Evolutionary conservation across 495 filamentous ascomycete genomes (phyloP).

Genomic region (Talaromyces trachyspermus): DNA sequence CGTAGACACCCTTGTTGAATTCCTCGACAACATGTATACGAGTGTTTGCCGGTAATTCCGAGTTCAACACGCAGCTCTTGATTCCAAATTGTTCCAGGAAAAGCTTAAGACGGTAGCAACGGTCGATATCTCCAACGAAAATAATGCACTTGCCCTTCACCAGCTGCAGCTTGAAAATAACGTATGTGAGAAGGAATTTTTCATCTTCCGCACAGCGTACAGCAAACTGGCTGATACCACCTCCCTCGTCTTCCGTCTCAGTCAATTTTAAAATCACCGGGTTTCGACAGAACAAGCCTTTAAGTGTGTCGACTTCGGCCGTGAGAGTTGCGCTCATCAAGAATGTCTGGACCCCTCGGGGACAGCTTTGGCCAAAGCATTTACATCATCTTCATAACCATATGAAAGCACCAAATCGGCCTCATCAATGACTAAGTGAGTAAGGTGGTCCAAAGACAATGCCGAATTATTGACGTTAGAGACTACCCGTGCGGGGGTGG

Average conservation of each 20-base stretch:
- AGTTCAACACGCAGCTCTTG: conserved; percentile 89
- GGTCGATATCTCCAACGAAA: conserved; percentile 88
- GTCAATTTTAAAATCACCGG: conserved; percentile 73
- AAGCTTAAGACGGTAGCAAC: conserved; percentile 88
- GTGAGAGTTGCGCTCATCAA: conserved; percentile 91
- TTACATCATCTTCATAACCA: conserved; percentile 86
- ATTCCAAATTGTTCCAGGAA: conserved; percentile 97
- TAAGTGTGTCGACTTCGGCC: conserved; percentile 76
- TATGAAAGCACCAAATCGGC: conserved; percentile 92
- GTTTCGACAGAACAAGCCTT: conserved; percentile 76
- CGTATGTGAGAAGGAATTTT: conserved; percentile 88
- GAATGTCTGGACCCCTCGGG: conserved; percentile 79
- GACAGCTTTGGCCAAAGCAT: conserved; percentile 63
- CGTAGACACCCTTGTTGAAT: conserved; percentile 93
- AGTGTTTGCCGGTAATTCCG: conserved; percentile 87
- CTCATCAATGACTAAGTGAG: conserved; percentile 86
- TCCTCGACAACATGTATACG: conserved; percentile 92
- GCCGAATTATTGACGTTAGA: conserved; percentile 61
- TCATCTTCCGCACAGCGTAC: conserved; percentile 92
- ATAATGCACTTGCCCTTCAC: conserved; percentile 93
- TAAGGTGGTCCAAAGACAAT: conserved; percentile 60
- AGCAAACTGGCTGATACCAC: conserved; percentile 74
- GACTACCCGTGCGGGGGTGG: conserved; percentile 74
- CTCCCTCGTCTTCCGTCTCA: conserved; percentile 61
- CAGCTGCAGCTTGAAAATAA: conserved; percentile 89